Evolutionary conservation across 2,329 filamentous ascomycete genomes (phyloP).

Genomic region (Cercospora sp.): DNA sequence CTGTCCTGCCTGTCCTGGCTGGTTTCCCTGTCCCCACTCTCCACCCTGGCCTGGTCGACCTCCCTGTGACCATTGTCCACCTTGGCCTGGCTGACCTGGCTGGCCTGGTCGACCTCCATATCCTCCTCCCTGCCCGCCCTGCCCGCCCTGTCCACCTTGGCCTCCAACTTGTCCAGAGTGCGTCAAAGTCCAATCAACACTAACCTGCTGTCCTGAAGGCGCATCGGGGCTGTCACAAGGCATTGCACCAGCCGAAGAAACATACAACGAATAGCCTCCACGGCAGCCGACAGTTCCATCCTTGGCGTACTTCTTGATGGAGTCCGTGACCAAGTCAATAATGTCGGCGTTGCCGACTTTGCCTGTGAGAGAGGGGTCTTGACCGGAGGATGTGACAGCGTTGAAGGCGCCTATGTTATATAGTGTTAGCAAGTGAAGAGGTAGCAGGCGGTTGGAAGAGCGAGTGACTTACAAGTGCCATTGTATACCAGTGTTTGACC

Average conservation of each 20-base stretch:
- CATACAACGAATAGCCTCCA: background rate
- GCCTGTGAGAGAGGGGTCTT: background rate
- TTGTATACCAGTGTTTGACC: background rate
- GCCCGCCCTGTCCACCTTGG: background rate
- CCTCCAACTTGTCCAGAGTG: background rate
- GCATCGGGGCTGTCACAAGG: background rate
- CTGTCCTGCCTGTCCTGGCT: too few species aligned
- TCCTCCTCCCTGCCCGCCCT: background rate
- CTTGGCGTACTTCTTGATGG: background rate
- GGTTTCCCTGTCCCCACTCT: too few species aligned
- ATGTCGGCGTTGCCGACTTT: background rate
- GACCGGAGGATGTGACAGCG: background rate
- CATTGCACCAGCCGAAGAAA: background rate
- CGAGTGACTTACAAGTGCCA: background rate
- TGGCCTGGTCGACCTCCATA: too few species aligned
- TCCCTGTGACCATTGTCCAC: too few species aligned
- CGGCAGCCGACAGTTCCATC: background rate
- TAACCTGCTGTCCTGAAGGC: background rate
- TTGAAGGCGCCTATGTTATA: background rate
- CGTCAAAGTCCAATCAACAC: background rate
- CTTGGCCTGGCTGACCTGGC: too few species aligned
- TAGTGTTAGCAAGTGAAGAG: too few species aligned
- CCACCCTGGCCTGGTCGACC: too few species aligned
- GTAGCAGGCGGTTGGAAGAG: too few species aligned
- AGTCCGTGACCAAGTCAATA: background rate